These are phyloP conservation scores for Hyaloscypha hepaticicola DNA, from an alignment of 495 filamentous ascomycete species.

Conservation along the genomic window DNA sequence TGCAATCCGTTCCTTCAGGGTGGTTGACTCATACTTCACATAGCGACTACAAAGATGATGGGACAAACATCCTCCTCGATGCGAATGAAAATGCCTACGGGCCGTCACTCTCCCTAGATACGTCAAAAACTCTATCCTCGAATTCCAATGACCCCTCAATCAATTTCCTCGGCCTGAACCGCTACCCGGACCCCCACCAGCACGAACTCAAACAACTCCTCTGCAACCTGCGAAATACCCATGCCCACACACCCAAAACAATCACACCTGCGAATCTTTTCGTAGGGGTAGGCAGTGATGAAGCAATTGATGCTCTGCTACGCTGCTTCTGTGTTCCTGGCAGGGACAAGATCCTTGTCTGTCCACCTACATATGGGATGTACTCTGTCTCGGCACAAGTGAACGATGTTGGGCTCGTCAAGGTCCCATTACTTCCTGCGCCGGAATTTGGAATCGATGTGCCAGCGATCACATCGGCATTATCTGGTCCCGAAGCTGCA, in stretches of 20 bases:
- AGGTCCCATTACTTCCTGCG: conserved; percentile 66
- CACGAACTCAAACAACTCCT: conserved; percentile 78
- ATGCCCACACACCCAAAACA: conserved; percentile 70
- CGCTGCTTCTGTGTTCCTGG: conserved; percentile 90
- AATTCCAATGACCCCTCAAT: conserved; percentile 27
- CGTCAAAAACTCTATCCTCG: not conserved
- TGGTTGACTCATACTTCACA: conserved; percentile 29
- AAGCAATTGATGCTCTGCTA: conserved; percentile 91
- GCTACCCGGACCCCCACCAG: conserved; percentile 98
- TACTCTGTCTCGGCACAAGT: conserved; percentile 90
- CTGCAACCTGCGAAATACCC: conserved; percentile 84
- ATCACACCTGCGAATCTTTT: conserved; percentile 83
- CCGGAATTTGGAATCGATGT: conserved; percentile 69
- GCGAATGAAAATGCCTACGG: conserved; percentile 98
- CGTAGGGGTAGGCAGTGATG: conserved; percentile 92
- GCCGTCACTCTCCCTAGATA: conserved; percentile 53
- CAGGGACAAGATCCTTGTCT: conserved; percentile 85
- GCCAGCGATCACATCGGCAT: conserved; percentile 59
- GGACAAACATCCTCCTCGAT: conserved; percentile 93
- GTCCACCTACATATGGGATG: conserved; percentile 98
- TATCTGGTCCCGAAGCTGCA: conserved; percentile 50
- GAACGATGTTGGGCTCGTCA: conserved; percentile 85
- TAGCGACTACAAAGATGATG: conserved; percentile 98
- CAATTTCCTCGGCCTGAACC: conserved; percentile 77
- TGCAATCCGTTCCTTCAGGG: conserved; percentile 22